These are phyloP conservation scores for Naganishia vaughanmartiniae DNA, from an alignment of 768 basidiomycete genomes.

Conservation along the genomic window DNA sequence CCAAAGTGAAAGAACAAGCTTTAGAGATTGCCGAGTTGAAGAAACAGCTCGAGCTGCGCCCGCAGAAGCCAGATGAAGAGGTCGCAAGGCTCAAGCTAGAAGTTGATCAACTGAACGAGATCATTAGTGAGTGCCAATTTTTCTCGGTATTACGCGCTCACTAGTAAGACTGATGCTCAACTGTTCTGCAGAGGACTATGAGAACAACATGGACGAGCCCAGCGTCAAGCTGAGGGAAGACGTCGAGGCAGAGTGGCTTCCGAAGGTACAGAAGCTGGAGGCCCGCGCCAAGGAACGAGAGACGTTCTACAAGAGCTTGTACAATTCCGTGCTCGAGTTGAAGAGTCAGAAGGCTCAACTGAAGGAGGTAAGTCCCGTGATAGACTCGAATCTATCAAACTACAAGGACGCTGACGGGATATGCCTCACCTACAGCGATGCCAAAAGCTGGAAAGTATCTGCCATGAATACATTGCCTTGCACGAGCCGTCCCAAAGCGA, in stretches of 20 bases:
- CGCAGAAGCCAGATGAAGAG: slow-evolving; percentile 70
- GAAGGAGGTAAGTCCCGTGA: slow-evolving; percentile 26
- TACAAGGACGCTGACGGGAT: not conserved
- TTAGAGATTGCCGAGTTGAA: slow-evolving; percentile 81
- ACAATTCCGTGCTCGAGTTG: slow-evolving; percentile 26
- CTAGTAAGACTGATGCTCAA: not conserved
- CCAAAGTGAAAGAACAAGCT: slow-evolving; percentile 74
- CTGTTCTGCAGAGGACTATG: slow-evolving; percentile 44
- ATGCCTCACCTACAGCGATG: slow-evolving; percentile 1
- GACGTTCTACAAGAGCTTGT: slow-evolving; percentile 33
- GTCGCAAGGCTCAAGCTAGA: slow-evolving; percentile 71
- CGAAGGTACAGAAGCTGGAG: slow-evolving; percentile 41
- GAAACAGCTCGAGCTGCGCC: slow-evolving; percentile 69
- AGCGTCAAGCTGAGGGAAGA: slow-evolving; percentile 48
- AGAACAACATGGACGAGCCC: slow-evolving; percentile 46
- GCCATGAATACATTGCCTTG: slow-evolving; percentile 25
- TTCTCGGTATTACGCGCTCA: too few relatives aligned
- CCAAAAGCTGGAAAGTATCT: slow-evolving; percentile 21
- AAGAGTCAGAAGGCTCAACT: slow-evolving; percentile 29
- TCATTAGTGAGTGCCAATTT: slow-evolving; percentile 40
- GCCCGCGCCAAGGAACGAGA: slow-evolving; percentile 32
- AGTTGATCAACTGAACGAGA: slow-evolving; percentile 71
- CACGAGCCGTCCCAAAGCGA: not conserved
- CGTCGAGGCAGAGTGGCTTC: slow-evolving; percentile 48
- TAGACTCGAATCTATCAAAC: not conserved